These are phyloP conservation scores for Erigeron canadensis DNA, from an alignment of 129 eudicot species.

Conservation along the genomic window DNA sequence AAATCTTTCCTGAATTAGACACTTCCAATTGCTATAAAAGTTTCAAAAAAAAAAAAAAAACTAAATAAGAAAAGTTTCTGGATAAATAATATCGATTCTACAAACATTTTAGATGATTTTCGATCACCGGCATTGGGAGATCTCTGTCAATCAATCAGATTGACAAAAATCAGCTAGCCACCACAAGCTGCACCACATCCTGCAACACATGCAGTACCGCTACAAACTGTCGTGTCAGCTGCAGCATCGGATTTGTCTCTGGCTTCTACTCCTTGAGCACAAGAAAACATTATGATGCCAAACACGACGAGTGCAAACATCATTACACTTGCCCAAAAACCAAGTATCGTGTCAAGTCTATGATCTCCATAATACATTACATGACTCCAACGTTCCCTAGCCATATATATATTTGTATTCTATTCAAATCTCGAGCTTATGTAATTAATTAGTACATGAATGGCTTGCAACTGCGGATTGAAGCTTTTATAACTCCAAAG, in stretches of 20 bases:
- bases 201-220: conserved; percentile 36
- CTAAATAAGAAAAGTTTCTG: too few relatives aligned
- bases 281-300: conserved; percentile 39
- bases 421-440: neutral
- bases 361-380: neutral
- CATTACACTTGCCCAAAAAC: conserved; percentile 36
- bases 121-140: neutral
- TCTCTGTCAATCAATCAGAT: neutral
- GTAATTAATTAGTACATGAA: neutral
- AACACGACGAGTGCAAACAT: conserved; percentile 25
- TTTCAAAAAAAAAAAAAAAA: too few relatives aligned
- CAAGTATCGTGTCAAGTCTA: conserved; percentile 17
- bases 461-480: neutral
- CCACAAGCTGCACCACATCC: conserved; percentile 56
- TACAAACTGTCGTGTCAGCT: conserved; percentile 23
- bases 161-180: conserved; percentile 25
- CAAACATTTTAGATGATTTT: too few relatives aligned
- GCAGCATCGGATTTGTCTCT: conserved; percentile 33
- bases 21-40: too few relatives aligned
- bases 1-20: too few relatives aligned
- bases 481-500: conserved; percentile 34
- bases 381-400: conserved; percentile 29
- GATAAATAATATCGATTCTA: too few relatives aligned
- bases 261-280: conserved; percentile 43
- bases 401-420: conserved; percentile 23